Evolutionary conservation across 371 early-diverging fungal genomes (phyloP).

Genomic region (Rhizomucor pusillus): DNA sequence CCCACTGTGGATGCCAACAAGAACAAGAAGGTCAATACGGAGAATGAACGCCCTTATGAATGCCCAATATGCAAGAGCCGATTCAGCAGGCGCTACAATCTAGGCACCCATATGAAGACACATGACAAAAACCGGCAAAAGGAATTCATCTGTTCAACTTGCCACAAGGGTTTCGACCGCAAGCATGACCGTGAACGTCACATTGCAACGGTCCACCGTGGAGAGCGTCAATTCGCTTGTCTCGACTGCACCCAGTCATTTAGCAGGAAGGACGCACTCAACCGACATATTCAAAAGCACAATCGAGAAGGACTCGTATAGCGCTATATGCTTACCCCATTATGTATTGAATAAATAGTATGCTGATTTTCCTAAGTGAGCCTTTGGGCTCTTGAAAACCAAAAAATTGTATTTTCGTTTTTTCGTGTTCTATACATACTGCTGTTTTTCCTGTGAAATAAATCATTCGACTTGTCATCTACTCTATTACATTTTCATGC

Average conservation of each 20-base stretch:
- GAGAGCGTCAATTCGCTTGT: slow-evolving; percentile 61
- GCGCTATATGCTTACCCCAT: too few relatives aligned
- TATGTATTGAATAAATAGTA: too few relatives aligned
- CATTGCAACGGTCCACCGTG: slow-evolving; percentile 59
- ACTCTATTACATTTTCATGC: too few relatives aligned
- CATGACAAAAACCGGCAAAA: slow-evolving; percentile 66
- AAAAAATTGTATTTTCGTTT: too few relatives aligned
- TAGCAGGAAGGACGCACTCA: slow-evolving; percentile 70
- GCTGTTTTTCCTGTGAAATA: too few relatives aligned
- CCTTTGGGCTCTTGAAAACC: too few relatives aligned
- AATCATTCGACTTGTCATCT: too few relatives aligned
- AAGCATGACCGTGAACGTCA: slow-evolving; percentile 78
- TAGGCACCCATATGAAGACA: slow-evolving; percentile 70
- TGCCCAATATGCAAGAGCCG: slow-evolving; percentile 52
- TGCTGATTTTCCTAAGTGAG: too few relatives aligned
- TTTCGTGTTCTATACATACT: too few relatives aligned
- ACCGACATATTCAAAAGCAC: slow-evolving; percentile 44
- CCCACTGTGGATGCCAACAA: neutral
- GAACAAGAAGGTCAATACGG: slow-evolving; percentile 63
- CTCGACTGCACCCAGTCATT: slow-evolving; percentile 57
- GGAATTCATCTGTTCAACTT: slow-evolving; percentile 57
- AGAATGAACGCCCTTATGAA: slow-evolving; percentile 48
- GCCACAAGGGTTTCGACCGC: slow-evolving; percentile 60
- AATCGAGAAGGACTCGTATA: slow-evolving; percentile 6
- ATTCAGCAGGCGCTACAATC: slow-evolving; percentile 74